Evolutionary conservation across 805 yeast genomes (phyloP), one percentile per base, ranked within the genome.

Genomic region (Gaillardinia entomophila): DNA sequence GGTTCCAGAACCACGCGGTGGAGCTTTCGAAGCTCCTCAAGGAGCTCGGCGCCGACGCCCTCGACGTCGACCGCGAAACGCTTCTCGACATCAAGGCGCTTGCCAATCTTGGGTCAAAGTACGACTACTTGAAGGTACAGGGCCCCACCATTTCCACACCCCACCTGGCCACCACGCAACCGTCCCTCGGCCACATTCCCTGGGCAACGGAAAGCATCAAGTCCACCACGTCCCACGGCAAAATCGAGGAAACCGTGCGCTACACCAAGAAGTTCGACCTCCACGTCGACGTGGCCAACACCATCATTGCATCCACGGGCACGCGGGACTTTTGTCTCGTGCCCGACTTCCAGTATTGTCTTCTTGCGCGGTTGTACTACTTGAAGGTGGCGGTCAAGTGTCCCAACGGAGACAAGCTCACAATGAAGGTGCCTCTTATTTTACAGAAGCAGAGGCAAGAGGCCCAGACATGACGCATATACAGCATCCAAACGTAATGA

Each of bases 291-390:
- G 37, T 60, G 5, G 37, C 47, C 13, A 46, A 54, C 20, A 12
- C 36, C n/a, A 16, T 31, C 31, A 32, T 33, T n/a, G 24, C 34
- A 12, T 35, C 31, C 6, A 28, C 36, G 12, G 40, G 42, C 14
- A 47, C 45, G 6, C 43, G 46, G 16, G 53, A 60, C 11, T 61
- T 58, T 32, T 51, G 57, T 33, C 40, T 64, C 20, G 51, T 62
- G 12, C 70, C 70, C 3, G 64, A 57, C 28, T 64, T 64, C 43
- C 70, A 64, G 41, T 42, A 43, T 12, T 64, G 70, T 35, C 45
- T 48, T 26, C 22, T 58, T 29, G 56, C 64, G 3, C 43, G 70
- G 23, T 27, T 62, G 23, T 63, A 64, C 37, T 60, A 60, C 37
- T 35, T 61, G 18, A 49, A 49, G 23, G 32, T 59, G 12, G 39